phyloP scores from a whole-genome alignment of 2,329 filamentous ascomycete species.

The Stemphylium vesicarium region DNA sequence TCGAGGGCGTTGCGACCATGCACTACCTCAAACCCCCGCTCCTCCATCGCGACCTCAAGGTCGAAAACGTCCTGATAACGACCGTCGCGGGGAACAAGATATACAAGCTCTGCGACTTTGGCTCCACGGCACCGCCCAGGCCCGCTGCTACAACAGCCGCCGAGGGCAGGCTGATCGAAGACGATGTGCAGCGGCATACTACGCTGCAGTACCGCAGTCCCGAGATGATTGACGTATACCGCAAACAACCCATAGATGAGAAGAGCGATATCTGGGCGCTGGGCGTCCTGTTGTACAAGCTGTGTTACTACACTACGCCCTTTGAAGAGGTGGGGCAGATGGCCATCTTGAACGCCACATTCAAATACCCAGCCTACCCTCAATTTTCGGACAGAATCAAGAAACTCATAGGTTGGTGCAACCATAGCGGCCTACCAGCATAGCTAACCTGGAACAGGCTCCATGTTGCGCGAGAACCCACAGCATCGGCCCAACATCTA shows the following conservation, averaged over 20 bases:
- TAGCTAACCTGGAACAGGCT: constrained; percentile 62
- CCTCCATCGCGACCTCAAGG: constrained; percentile 92
- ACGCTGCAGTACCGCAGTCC: constrained; percentile 97
- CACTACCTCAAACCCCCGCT: constrained; percentile 95
- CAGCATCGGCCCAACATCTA: constrained; percentile 88
- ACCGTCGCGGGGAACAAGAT: constrained; percentile 68
- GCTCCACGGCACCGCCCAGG: constrained; percentile 82
- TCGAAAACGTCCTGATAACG: constrained; percentile 95
- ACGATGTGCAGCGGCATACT: constrained; percentile 96
- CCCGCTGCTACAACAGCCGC: constrained; percentile 84
- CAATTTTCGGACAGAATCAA: constrained; percentile 89
- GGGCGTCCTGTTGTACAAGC: constrained; percentile 93
- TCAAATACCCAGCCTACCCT: constrained; percentile 87
- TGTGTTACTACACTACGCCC: constrained; percentile 98
- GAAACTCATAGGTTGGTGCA: constrained; percentile 77
- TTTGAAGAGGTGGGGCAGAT: constrained; percentile 98
- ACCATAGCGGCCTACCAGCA: neutral
- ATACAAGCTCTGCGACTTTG: constrained; percentile 99
- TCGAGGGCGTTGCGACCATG: constrained; percentile 97
- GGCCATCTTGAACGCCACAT: constrained; percentile 94
- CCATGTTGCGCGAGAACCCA: constrained; percentile 88
- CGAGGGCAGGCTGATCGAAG: constrained; percentile 91
- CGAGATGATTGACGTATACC: constrained; percentile 98
- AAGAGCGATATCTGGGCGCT: constrained; percentile 99
- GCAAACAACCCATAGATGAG: constrained; percentile 95